Evolutionary conservation across 2,329 filamentous ascomycete species (phyloP).

Genomic region (Lasiodiplodia theobromae): DNA sequence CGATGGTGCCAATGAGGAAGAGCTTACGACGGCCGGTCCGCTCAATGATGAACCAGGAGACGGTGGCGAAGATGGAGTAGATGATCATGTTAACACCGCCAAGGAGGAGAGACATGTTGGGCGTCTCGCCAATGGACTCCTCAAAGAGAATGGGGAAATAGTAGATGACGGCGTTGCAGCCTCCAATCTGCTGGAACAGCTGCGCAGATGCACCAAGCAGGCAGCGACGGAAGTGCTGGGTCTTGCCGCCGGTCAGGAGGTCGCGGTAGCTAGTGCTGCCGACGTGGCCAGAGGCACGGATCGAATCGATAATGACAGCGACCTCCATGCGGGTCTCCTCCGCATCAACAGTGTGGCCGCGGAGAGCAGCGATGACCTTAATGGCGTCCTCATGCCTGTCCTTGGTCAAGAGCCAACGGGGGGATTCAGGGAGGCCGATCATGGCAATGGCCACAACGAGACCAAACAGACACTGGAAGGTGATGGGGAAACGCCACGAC

Average conservation of each 20-base stretch:
- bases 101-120: constrained; percentile 53
- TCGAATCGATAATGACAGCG: constrained; percentile 68
- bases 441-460: constrained; percentile 54
- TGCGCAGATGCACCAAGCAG: constrained; percentile 65
- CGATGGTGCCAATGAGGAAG: constrained; percentile 51
- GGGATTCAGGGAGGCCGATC: constrained; percentile 63
- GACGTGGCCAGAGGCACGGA: constrained; percentile 50
- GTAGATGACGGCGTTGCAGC: constrained; percentile 58
- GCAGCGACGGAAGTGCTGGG: constrained; percentile 71
- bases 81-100: constrained; percentile 62
- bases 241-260: constrained; percentile 67
- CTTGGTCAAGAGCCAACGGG: constrained; percentile 65
- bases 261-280: constrained; percentile 57
- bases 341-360: constrained; percentile 57
- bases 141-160: constrained; percentile 52
- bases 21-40: constrained; percentile 59
- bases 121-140: constrained; percentile 57
- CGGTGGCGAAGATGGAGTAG: constrained; percentile 63
- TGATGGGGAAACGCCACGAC: constrained; percentile 61
- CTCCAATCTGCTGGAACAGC: constrained; percentile 67
- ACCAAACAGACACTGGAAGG: constrained; percentile 60
- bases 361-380: constrained; percentile 60
- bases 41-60: constrained; percentile 71
- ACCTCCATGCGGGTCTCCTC: constrained; percentile 65
- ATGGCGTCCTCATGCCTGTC: constrained; percentile 58